phyloP scores from a whole-genome alignment of 352 stramenopile species.

The Pythium plurisporium region DNA sequence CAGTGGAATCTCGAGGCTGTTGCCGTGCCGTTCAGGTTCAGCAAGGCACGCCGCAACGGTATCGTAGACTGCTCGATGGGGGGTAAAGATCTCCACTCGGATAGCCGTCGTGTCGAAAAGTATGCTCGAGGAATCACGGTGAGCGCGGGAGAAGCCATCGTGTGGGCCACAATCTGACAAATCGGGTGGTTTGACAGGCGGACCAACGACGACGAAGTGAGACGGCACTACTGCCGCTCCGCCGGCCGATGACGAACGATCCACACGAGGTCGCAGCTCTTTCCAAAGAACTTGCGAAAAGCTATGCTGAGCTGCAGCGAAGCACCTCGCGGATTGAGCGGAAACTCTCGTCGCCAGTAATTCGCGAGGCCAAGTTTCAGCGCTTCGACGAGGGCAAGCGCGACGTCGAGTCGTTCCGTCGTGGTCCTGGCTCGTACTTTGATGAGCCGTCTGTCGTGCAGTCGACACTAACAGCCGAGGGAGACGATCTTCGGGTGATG shows the following conservation, averaged over 20 bases:
- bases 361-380: slow-evolving; percentile 27
- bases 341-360: slow-evolving; percentile 27
- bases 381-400: slow-evolving; percentile 27
- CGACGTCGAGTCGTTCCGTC: slow-evolving; percentile 31
- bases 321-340: slow-evolving; percentile 32
- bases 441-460: too few relatives aligned
- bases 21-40: slow-evolving; percentile 43
- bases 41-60: slow-evolving; percentile 36
- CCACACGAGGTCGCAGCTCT: slow-evolving; percentile 7
- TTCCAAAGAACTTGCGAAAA: slow-evolving; percentile 53
- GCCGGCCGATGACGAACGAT: not conserved
- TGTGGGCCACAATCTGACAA: slow-evolving; percentile 1
- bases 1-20: slow-evolving; percentile 45
- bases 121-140: too few relatives aligned
- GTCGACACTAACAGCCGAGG: too few relatives aligned
- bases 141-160: too few relatives aligned
- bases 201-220: slow-evolving; percentile 12
- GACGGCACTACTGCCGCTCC: slow-evolving; percentile 10
- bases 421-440: slow-evolving; percentile 30
- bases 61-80: slow-evolving; percentile 35
- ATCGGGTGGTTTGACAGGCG: not conserved
- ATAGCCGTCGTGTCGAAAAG: slow-evolving; percentile 1
- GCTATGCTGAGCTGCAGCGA: slow-evolving; percentile 36
- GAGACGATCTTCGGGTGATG: too few relatives aligned
- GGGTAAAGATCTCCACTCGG: slow-evolving; percentile 2